Base-by-base conservation (phyloP, 139 green algal genomes). In the Trebouxia sp. region DNA sequence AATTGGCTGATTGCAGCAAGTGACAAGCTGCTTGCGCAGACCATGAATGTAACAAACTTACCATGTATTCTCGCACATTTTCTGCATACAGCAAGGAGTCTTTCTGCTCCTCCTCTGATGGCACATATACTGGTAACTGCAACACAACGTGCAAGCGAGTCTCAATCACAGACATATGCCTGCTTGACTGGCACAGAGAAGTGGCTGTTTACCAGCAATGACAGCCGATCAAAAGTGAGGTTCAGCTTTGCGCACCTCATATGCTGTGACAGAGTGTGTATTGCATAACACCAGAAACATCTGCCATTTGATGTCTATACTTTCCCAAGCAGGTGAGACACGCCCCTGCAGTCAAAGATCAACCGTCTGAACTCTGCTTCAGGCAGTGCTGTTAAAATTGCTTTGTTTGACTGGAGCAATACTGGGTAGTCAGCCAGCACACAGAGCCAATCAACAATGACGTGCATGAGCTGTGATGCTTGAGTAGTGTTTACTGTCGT, bases 271-370 rank as follows among this genome's bases (percentile, higher is more conserved):
- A 39, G n/a, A 65, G 35, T 22, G 38, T 5, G 85, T 84, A 45
- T 91, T 82, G 80, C 83, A 88, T 24, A 97, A 65, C 72, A 94
- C 79, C 35, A 98, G 84, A 37, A 93, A 86, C 38, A 98, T 86
- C 78, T 98, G 94, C 30, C 86, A 48, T 12, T 75, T 42, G 1
- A 85, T 87, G 30, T 80, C 72, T 53, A 98, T 94, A 66, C 79
- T 94, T 75, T 98, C 94, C 94, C 94, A 98, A 5, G 86, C 80
- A 8, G 91, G 92, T 0, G 89, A 95, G 20, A 97, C 65, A 1
- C 85, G 48, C 35, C 83, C 79, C 87, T 87, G 83, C 50, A 82
- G 11, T 1, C 14, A 30, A n/a, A n/a, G n/a, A n/a, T n/a, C n/a
- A n/a, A n/a, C n/a, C n/a, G n/a, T n/a, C n/a, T n/a, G n/a, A n/a